Evolutionary conservation across 768 basidiomycete species (phyloP).

Genomic region (Chlorophyllum brunneum): DNA sequence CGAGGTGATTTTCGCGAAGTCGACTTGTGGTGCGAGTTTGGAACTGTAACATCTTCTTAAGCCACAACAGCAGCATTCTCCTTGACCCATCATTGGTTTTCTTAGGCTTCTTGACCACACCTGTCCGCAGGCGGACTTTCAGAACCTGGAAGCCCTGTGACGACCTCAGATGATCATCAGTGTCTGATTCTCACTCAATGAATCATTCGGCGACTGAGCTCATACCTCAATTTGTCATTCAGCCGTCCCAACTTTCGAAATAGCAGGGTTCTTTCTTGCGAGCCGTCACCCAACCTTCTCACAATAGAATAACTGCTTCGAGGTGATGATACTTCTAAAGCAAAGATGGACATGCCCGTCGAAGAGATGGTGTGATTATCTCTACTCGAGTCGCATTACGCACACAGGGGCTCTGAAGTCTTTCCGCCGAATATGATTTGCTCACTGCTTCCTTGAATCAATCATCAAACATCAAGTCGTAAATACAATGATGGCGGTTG

Average conservation of each 20-base stretch:
- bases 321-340: too few relatives aligned
- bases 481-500: too few relatives aligned
- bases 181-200: background rate
- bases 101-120: background rate
- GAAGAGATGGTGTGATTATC: too few relatives aligned
- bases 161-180: constrained; percentile 4
- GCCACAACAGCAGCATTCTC: background rate
- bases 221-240: background rate
- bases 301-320: too few relatives aligned
- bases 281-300: too few relatives aligned
- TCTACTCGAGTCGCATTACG: too few relatives aligned
- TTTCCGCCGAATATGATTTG: too few relatives aligned
- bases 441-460: too few relatives aligned
- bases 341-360: too few relatives aligned
- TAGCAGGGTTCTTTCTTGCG: background rate
- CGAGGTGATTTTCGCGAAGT: constrained; percentile 3
- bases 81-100: background rate
- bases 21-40: background rate
- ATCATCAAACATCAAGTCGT: too few relatives aligned
- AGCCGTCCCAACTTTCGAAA: background rate
- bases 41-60: background rate
- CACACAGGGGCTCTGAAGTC: too few relatives aligned
- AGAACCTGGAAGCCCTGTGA: constrained; percentile 5
- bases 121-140: background rate
- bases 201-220: constrained; percentile 2